Evolutionary conservation across 2,329 filamentous ascomycete genomes (phyloP), one percentile per base, ranked within the genome.

Genomic region (Lachnellula subtilissima): DNA sequence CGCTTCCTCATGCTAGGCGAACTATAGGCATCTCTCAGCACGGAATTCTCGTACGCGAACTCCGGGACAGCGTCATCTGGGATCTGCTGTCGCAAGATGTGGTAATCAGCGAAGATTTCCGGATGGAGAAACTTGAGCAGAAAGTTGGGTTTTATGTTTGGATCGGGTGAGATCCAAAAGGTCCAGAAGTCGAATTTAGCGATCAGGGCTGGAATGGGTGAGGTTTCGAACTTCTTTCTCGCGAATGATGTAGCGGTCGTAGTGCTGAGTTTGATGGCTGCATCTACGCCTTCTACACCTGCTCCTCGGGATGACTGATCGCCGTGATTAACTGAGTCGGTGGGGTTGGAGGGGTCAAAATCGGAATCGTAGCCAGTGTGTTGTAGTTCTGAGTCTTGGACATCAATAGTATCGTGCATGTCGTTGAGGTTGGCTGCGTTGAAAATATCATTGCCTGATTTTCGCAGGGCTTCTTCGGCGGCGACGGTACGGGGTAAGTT

Each of bases 1-100:
- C 64, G 72, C 61, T 73, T 80, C 73, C 70, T 80, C 76, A 80
- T 84, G 64, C 71, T 81, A 0, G 83, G 83, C 61, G 84, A 77
- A 66, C 74, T 77, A 70, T 83, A 86, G 1, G 82, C 83, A 54
- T 82, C 74, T 39, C 57, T 62, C 11, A 67, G 28, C 11, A 75
- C 69, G 66, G 78, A 75, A 7, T 74, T 68, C 65, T 80, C 76
- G 1, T 72, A 68, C 1, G 72, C 56, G 63, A 78, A 73, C 2
- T 74, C 70, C 0, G 78, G 75, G 22, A 9, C 2, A 32, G 77
- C 66, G 25, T 74, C 73, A 45, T 73, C 72, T 0, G 82, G 81
- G 0, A 85, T 76, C 74, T 54, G 48, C 2, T 61, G 52, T 25
- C 81, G 77, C 63, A 85, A 70, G 14, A 78, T 74, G 8, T 73